These are phyloP conservation scores for Taphrina pruni DNA, from an alignment of 1,139 yeast species.

Conservation along the genomic window DNA sequence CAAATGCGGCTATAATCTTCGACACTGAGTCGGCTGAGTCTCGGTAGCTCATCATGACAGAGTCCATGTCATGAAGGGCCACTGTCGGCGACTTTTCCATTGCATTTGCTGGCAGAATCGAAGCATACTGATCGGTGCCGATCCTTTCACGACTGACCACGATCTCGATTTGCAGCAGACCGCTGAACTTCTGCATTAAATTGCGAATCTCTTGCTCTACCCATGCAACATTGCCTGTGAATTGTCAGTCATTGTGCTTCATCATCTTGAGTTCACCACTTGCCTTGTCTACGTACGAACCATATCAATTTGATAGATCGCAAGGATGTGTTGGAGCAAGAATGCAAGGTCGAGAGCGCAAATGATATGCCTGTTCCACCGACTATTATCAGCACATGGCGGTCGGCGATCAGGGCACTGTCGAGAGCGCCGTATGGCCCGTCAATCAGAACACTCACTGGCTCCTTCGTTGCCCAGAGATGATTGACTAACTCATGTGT, in stretches of 20 bases:
- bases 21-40: background rate
- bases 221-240: conserved; percentile 12
- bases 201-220: background rate
- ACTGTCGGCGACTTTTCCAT: background rate
- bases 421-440: conserved; percentile 24
- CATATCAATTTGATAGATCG: conserved; percentile 12
- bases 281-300: conserved; percentile 22
- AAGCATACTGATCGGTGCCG: background rate
- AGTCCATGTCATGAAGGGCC: background rate
- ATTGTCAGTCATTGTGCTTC: background rate
- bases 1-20: background rate
- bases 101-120: background rate
- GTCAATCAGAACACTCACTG: conserved; percentile 20
- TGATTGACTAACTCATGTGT: conserved; percentile 9
- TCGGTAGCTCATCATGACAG: background rate
- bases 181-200: background rate
- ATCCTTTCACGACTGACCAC: conserved; percentile 10
- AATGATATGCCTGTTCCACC: conserved; percentile 35
- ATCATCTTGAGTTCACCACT: background rate
- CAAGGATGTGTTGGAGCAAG: background rate
- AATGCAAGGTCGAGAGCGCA: conserved; percentile 7
- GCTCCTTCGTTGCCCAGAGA: conserved; percentile 5
- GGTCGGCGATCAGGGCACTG: background rate
- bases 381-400: background rate
- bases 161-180: background rate